Evolutionary conservation across 129 eudicot species (phyloP).

Genomic region (Flaveria trinervia): DNA sequence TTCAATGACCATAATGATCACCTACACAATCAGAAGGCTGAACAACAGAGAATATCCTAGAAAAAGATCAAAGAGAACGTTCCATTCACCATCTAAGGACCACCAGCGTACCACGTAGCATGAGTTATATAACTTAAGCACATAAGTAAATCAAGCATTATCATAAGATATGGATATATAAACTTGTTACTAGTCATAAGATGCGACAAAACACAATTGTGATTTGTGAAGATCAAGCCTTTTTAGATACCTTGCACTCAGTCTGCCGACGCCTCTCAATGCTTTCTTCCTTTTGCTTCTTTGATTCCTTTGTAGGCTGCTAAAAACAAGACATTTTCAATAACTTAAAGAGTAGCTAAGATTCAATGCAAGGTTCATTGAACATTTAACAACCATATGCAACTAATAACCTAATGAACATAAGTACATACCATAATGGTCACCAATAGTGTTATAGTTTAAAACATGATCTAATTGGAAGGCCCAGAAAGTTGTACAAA

Average conservation of each 20-base stretch:
- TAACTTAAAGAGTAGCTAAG: background rate
- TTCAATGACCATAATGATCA: background rate
- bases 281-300: background rate
- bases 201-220: too few relatives aligned
- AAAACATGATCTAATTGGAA: slow-evolving; percentile 65
- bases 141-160: too few relatives aligned
- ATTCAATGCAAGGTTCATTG: background rate
- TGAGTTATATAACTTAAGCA: too few relatives aligned
- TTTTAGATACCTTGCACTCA: slow-evolving; percentile 73
- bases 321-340: background rate
- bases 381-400: slow-evolving; percentile 11
- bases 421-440: too few relatives aligned
- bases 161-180: too few relatives aligned
- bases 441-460: background rate
- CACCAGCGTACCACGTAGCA: too few relatives aligned
- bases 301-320: background rate
- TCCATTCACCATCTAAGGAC: too few relatives aligned
- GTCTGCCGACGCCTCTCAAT: background rate
- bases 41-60: background rate
- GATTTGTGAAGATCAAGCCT: background rate
- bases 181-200: too few relatives aligned
- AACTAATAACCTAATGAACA: background rate
- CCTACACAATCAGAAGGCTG: background rate
- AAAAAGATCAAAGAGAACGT: too few relatives aligned
- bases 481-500: too few relatives aligned